Base-by-base conservation (phyloP, 192 early-diverging fungal genomes). In the Umbelopsis isabellina region DNA sequence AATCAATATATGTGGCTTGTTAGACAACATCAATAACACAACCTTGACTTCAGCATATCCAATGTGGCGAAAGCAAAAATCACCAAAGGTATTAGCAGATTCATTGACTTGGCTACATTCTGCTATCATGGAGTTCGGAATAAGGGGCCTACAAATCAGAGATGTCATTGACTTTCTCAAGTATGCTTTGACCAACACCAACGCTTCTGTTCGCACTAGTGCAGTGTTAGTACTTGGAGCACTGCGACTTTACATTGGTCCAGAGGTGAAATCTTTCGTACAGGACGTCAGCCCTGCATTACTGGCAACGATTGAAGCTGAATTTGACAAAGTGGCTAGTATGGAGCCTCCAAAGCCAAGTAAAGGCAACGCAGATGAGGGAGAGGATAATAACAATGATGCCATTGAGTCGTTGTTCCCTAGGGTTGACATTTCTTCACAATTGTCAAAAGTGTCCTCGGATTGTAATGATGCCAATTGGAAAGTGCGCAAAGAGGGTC, bases 31-130 rank as follows among this genome's bases (percentile, higher is more conserved):
- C 64, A 15, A 18, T 49, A 11, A 22, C 30, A 46, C 49, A 2
- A n/a, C 22, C 37, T 16, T 55, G 23, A 68, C 25, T 52, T 13
- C 22, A 84, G 84, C 90, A 0, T 93, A 95, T 65, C 90, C 91
- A 2, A 84, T 92, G 2, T 84, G 95, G 49, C 86, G 82, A 48
- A 91, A 88, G 50, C 85, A 87, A 9, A 98, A 98, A 81, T 89
- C 90, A 49, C 97, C 97, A 3, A 99, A 99, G 80, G 89, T 90
- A 0, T 74, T 98, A 9, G 92, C 93, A 0, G 97, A 98, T 75
- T 87, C 87, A 8, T 68, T 99, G 64, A 71, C 85, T 16, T 99
- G 97, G 96, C 90, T 98, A 20, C 86, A 96, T 70, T 74, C 86
- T 16, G 89, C 88, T 68, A 67, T 98, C 49, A 81, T 93, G 64